Evolutionary conservation across 2,329 filamentous ascomycete genomes (phyloP).

Genomic region (Fusarium robinianum): DNA sequence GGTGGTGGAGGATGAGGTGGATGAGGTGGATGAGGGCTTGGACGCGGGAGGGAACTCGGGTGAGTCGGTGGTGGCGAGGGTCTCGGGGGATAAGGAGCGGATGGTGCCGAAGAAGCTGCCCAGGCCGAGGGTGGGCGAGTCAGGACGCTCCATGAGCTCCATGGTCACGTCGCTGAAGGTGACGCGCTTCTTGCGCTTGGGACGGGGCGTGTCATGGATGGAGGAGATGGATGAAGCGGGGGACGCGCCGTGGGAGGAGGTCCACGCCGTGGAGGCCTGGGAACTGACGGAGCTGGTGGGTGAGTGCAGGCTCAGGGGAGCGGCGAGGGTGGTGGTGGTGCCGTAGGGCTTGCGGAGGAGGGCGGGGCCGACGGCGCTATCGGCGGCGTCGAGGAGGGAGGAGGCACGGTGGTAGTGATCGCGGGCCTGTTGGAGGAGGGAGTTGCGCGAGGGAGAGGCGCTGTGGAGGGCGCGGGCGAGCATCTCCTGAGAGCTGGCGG

Average conservation of each 20-base stretch:
- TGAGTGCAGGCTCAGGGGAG: slow-evolving; percentile 42
- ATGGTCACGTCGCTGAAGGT: slow-evolving; percentile 43
- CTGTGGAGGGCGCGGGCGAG: slow-evolving; percentile 55
- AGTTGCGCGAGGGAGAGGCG: slow-evolving; percentile 51
- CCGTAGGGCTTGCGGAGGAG: slow-evolving; percentile 46
- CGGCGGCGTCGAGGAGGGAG: slow-evolving; percentile 52
- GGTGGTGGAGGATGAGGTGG: slow-evolving; percentile 9
- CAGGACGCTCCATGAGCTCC: slow-evolving; percentile 58
- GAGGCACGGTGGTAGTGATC: slow-evolving; percentile 57
- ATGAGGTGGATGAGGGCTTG: slow-evolving; percentile 2
- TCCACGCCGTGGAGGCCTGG: slow-evolving; percentile 32
- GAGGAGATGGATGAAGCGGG: slow-evolving; percentile 48
- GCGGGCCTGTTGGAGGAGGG: slow-evolving; percentile 56
- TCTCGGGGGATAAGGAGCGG: slow-evolving; percentile 33
- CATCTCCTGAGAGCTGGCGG: slow-evolving; percentile 63
- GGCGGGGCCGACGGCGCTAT: slow-evolving; percentile 48
- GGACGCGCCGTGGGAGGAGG: slow-evolving; percentile 24
- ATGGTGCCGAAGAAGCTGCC: slow-evolving; percentile 47
- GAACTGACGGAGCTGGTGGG: slow-evolving; percentile 54
- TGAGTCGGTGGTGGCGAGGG: slow-evolving; percentile 10
- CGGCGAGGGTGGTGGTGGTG: slow-evolving; percentile 39
- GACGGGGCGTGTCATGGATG: slow-evolving; percentile 36
- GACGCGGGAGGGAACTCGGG: background rate
- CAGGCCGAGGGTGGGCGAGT: slow-evolving; percentile 64
- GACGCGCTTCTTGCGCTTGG: slow-evolving; percentile 47